Evolutionary conservation across 1,284 basidiomycete genomes (phyloP).

Genomic region (Moesziomyces aphidis): DNA sequence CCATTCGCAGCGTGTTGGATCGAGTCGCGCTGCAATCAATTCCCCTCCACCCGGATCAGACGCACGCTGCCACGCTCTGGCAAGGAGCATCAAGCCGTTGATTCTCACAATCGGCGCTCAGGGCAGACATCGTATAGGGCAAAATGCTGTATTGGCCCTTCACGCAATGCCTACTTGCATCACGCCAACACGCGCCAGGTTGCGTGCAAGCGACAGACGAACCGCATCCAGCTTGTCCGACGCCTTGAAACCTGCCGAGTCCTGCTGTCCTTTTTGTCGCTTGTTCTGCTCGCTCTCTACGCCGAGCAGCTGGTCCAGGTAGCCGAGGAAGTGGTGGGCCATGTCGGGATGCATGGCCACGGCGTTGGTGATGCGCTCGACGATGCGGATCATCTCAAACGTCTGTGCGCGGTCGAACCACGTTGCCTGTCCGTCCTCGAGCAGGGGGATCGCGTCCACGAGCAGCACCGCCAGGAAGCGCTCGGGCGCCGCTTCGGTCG

Average conservation of each 20-base stretch:
- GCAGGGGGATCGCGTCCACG: conserved; percentile 60
- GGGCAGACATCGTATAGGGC: too few species aligned
- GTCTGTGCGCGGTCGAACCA: conserved; percentile 57
- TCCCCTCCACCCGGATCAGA: background rate
- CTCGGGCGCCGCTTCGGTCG: conserved; percentile 60
- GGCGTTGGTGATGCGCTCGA: conserved; percentile 54
- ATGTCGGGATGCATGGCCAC: conserved; percentile 44
- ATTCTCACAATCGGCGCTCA: too few species aligned
- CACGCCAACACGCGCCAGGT: conserved; percentile 50
- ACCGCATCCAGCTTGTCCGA: conserved; percentile 52
- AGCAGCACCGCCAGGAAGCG: conserved; percentile 62
- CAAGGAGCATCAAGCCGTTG: too few species aligned
- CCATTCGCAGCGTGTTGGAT: background rate
- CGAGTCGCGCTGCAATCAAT: background rate
- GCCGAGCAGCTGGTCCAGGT: conserved; percentile 48
- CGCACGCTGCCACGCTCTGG: background rate
- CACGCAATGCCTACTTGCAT: conserved; percentile 42
- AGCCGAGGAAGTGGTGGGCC: conserved; percentile 56
- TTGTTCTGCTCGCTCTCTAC: conserved; percentile 8
- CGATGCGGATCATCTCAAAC: conserved; percentile 60
- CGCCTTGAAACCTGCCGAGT: conserved; percentile 17
- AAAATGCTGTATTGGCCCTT: background rate
- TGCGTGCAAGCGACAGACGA: conserved; percentile 49
- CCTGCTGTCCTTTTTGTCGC: conserved; percentile 6
- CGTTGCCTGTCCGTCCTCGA: conserved; percentile 46